Evolutionary conservation across 768 basidiomycete species (phyloP).

Genomic region (Trametes meyenii): DNA sequence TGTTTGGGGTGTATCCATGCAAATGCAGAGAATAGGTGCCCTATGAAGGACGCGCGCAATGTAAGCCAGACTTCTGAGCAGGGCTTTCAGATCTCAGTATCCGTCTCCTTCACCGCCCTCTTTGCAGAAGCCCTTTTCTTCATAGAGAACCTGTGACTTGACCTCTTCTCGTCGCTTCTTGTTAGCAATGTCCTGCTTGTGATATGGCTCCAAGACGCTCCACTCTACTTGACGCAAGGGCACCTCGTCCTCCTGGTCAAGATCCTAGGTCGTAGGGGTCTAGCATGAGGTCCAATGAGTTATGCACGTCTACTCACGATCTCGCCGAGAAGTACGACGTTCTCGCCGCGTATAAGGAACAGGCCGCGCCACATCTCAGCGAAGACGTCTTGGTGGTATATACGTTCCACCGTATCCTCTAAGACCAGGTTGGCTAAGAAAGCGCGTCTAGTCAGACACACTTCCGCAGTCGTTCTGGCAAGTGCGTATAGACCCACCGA

Average conservation of each 20-base stretch:
- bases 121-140: constrained; percentile 88
- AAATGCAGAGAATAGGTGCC: background rate
- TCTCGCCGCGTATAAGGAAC: constrained; percentile 96
- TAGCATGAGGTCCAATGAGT: background rate
- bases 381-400: constrained; percentile 87
- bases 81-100: constrained; percentile 59
- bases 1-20: constrained; percentile 23
- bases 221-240: constrained; percentile 78
- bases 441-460: background rate
- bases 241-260: constrained; percentile 90
- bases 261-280: constrained; percentile 58
- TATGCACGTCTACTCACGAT: constrained; percentile 63
- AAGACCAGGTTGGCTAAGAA: constrained; percentile 91
- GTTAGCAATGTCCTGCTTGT: constrained; percentile 69
- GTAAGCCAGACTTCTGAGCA: background rate
- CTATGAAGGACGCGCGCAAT: background rate
- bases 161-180: constrained; percentile 82
- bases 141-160: constrained; percentile 81
- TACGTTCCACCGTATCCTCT: constrained; percentile 92
- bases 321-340: constrained; percentile 96
- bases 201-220: constrained; percentile 66
- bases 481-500: constrained; percentile 56
- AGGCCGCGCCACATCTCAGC: constrained; percentile 89
- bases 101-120: constrained; percentile 97
- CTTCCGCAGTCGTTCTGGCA: background rate